Evolutionary conservation across 1,284 basidiomycete genomes (phyloP).

Genomic region (Volvariella surrecta): DNA sequence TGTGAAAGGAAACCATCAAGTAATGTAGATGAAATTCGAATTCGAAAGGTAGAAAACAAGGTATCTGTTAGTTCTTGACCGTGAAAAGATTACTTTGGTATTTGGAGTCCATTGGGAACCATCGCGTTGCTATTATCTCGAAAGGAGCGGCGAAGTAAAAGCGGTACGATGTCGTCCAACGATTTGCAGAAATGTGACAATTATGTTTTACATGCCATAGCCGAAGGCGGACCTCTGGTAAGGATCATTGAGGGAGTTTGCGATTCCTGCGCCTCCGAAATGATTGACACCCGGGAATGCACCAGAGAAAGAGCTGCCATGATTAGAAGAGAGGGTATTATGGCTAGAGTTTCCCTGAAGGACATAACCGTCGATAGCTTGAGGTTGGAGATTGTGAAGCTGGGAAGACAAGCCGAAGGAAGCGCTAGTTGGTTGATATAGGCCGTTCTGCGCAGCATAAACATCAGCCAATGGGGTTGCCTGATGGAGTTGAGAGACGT

Average conservation of each 20-base stretch:
- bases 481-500: conserved; percentile 47
- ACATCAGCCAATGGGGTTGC: conserved; percentile 57
- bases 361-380: conserved; percentile 71
- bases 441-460: conserved; percentile 52
- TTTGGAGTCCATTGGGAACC: too few relatives aligned
- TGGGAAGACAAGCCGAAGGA: conserved; percentile 42
- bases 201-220: conserved; percentile 62
- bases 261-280: conserved; percentile 50
- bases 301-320: conserved; percentile 45
- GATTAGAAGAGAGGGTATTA: conserved; percentile 48
- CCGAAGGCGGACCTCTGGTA: conserved; percentile 68
- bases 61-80: not conserved
- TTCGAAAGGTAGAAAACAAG: conserved; percentile 1
- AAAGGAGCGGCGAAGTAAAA: conserved; percentile 9
- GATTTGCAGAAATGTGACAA: not conserved
- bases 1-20: not conserved
- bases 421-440: conserved; percentile 42
- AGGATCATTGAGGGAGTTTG: conserved; percentile 52
- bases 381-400: conserved; percentile 53
- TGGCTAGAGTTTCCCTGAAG: conserved; percentile 62
- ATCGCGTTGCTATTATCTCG: not conserved
- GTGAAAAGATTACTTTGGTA: not conserved
- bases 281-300: conserved; percentile 45
- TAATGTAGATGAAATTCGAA: conserved; percentile 7
- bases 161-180: not conserved